A percentile compares a stretch with the other conserved stretches of the same genome.
Evolutionary conservation across 352 stramenopile genomes (phyloP).

Genomic region (Phytophthora tentaculata): DNA sequence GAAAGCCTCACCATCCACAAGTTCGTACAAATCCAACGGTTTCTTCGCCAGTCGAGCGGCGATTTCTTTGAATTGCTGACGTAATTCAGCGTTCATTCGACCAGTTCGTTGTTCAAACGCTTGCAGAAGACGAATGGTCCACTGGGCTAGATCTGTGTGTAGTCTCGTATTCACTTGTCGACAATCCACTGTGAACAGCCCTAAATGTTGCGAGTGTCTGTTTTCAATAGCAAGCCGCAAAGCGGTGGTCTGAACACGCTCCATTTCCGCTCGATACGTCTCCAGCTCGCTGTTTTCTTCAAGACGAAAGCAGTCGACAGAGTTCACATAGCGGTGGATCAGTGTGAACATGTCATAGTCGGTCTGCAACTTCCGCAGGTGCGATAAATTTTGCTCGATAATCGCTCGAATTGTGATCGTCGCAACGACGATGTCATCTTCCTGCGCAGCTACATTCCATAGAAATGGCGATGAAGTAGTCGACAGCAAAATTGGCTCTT

Average conservation of each 20-base stretch:
- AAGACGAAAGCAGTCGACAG: constrained; percentile 54
- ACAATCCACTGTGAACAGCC: constrained; percentile 63
- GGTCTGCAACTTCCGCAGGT: constrained; percentile 44
- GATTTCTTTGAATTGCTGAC: constrained; percentile 80
- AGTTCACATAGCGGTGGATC: constrained; percentile 44
- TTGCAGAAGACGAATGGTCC: constrained; percentile 46
- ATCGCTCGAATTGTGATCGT: constrained; percentile 70
- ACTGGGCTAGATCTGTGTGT: constrained; percentile 46
- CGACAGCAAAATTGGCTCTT: constrained; percentile 35
- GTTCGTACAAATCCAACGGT: constrained; percentile 73
- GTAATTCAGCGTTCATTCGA: constrained; percentile 56
- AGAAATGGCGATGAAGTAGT: constrained; percentile 55
- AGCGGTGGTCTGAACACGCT: constrained; percentile 32
- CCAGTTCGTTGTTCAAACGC: constrained; percentile 62
- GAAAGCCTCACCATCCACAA: constrained; percentile 73
- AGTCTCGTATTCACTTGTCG: constrained; percentile 49
- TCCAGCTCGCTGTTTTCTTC: constrained; percentile 34
- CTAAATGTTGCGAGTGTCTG: constrained; percentile 33
- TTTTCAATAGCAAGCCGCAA: constrained; percentile 34
- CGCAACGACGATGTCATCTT: constrained; percentile 59
- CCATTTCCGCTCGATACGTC: constrained; percentile 37
- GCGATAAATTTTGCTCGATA: constrained; percentile 57
- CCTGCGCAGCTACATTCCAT: constrained; percentile 72
- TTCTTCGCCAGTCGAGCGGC: constrained; percentile 63
- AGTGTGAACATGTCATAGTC: constrained; percentile 49